Conservation (phyloP, 805 yeast genomes). For the Clavispora asparagi region DNA sequence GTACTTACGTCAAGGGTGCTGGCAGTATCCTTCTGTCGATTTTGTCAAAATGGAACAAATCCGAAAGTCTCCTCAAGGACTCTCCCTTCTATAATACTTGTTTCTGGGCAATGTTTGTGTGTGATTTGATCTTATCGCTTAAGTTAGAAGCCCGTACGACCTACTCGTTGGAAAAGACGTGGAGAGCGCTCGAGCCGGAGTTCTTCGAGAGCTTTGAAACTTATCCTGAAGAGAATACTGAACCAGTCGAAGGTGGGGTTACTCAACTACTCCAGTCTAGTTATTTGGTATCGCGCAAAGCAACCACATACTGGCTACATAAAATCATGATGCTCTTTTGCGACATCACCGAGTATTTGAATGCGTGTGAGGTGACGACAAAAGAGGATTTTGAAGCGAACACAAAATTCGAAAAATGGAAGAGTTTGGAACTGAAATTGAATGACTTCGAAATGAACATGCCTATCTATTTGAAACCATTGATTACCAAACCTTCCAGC, state of each 20-base stretch:
- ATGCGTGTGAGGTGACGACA: constrained; percentile 21
- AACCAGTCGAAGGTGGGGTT: neutral
- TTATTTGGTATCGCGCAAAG: constrained; percentile 8
- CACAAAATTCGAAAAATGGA: constrained; percentile 22
- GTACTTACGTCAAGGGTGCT: constrained; percentile 35
- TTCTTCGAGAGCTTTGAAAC: constrained; percentile 18
- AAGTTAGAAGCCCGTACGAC: constrained; percentile 27
- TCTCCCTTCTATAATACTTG: constrained; percentile 30
- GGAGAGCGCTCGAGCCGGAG: constrained; percentile 29
- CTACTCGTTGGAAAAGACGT: constrained; percentile 26
- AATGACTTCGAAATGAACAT: constrained; percentile 25
- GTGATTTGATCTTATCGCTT: constrained; percentile 32
- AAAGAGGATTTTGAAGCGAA: constrained; percentile 21
- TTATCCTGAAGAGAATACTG: constrained; percentile 6
- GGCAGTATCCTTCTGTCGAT: constrained; percentile 28
- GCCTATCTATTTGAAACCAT: constrained; percentile 28
- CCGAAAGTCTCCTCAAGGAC: constrained; percentile 18
- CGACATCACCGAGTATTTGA: constrained; percentile 25
- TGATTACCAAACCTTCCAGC: constrained; percentile 24
- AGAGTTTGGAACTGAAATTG: constrained; percentile 18
- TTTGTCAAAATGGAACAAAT: constrained; percentile 13
- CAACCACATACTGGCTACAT: constrained; percentile 34
- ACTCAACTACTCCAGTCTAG: constrained; percentile 2
- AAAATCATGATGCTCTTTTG: constrained; percentile 24
- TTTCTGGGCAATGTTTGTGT: constrained; percentile 32